Evolutionary conservation across 768 basidiomycete species (phyloP), one percentile per base, ranked within the genome.

Genomic region (Termitomyces sp.): DNA sequence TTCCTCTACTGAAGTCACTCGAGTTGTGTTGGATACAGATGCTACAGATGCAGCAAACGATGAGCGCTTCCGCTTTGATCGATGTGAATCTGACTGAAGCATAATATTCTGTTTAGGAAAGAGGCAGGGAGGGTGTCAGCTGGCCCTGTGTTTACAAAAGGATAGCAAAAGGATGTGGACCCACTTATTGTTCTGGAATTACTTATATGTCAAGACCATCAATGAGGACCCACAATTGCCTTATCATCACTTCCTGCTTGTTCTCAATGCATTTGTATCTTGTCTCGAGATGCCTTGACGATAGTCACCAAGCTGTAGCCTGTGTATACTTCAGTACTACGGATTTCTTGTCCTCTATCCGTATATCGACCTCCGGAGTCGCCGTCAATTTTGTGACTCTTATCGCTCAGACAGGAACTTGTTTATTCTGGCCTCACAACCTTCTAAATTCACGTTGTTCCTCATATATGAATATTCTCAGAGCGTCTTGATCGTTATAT

Each of bases 1-100:
- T 27, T 70, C 67, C 12, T 65, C 66, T 5, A 62, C 62, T 40
- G 61, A 67, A 0, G 69, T 60, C 4, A 66, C 57, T 1, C 67
- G 67, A 1, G 69, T 70, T 0, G 67, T 61, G 40, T 68, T 68
- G 35, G 35, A 2, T 6, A 35, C 5, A 12, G 4, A 35, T n/a
- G n/a, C n/a, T 3, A 2, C 38, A 61, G 58, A 54, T n/a, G 57
- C 35, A n/a, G 57, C 53, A 12, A 56, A 46, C 4, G 59, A 63
- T 2, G 62, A 59, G 16, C 58, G 57, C 29, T 59, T 58, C 42
- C 62, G 50, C 17, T 50, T 49, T 34, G 62, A n/a, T n/a, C n/a
- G n/a, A n/a, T n/a, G 62, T 38, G 59, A 50, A 32, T 44, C 59
- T 16, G 62, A 54, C 62, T 60, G 38, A 48, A 25, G 21, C 14